Base-by-base conservation (phyloP, 2,329 filamentous ascomycete species). In the Phoma sp. region DNA sequence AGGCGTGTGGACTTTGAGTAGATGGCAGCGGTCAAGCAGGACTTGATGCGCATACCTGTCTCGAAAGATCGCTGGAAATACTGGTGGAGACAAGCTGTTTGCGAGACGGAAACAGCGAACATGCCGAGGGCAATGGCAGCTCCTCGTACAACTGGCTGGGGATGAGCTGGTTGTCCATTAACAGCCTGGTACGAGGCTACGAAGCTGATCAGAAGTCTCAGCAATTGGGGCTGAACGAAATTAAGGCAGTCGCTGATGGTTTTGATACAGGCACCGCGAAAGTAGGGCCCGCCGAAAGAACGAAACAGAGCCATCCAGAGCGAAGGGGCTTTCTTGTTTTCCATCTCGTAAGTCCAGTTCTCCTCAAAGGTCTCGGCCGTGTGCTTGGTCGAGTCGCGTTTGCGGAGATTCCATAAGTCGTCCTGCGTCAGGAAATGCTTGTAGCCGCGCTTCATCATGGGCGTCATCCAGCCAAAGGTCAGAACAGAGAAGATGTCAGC, bases 391-490 rank as follows among this genome's bases (percentile, higher is more conserved):
- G 89, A 89, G 72, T 98, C 94, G 55, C 84, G 80, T 69, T 87
- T 88, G 36, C 92, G 86, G 54, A 99, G 81, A 57, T 92, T 94
- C 96, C 96, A 99, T 22, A 99, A 83, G 74, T 99, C 94, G 61
- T 97, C 91, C 74, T 98, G 92, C 1, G 92, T 96, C 58, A 99
- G 81, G 74, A 87, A 99, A 55, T 93, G 86, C 70, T 89, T 91
- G 80, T 99, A 98, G 1, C 95, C 95, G 71, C 89, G 89, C 71
- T 88, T 92, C 95, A 99, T 99, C 85, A 99, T 80, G 0, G 95
- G 93, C 0, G 95, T 98, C 94, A 99, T 97, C 95, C 95, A 99
- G 50, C 90, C 88, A 75, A 99, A 99, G 0, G 94, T 96, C 40
- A 99, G 83, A 45, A 91, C 86, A 4, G 94, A 96, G 78, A 99